A percentile compares a stretch with the other conserved stretches of the same genome.
Evolutionary conservation across 1,284 basidiomycete genomes (phyloP).

Genomic region (Cutaneotrichosporon arboriforme): DNA sequence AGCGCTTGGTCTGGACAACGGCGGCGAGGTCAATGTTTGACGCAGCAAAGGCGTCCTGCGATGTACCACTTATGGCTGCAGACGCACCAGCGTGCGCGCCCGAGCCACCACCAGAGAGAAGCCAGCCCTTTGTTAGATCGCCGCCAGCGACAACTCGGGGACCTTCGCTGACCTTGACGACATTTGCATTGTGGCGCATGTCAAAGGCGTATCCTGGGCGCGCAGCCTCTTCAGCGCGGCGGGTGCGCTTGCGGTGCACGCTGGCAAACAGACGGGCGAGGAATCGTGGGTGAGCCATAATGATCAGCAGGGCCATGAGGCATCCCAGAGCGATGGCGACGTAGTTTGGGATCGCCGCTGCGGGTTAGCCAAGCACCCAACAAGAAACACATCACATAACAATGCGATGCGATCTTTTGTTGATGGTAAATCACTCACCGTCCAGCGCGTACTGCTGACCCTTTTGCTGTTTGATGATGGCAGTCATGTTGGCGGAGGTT

Average conservation of each 20-base stretch:
- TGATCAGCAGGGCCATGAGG: conserved; percentile 30
- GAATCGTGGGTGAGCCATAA: conserved; percentile 39
- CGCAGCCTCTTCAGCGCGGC: conserved; percentile 1
- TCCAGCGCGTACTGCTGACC: neutral
- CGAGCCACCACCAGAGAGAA: conserved; percentile 13
- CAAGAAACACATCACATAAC: no score
- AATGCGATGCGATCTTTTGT: no score
- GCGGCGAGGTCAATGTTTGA: neutral
- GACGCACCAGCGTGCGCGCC: neutral
- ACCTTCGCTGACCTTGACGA: neutral
- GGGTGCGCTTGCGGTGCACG: conserved; percentile 7
- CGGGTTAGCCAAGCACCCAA: neutral
- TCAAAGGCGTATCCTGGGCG: conserved; percentile 10
- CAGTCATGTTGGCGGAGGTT: neutral
- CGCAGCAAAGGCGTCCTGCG: neutral
- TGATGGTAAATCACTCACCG: neutral
- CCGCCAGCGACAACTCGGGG: conserved; percentile 26
- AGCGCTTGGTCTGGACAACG: neutral
- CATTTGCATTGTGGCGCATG: conserved; percentile 4
- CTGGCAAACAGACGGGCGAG: conserved; percentile 42
- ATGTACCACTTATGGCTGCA: neutral
- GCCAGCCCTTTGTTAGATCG: conserved; percentile 31
- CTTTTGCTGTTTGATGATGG: neutral
- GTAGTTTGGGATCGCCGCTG: conserved; percentile 6
- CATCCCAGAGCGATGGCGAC: conserved; percentile 26